Evolutionary conservation across 352 stramenopile species (phyloP).

Genomic region (Pythium scleroteichum): DNA sequence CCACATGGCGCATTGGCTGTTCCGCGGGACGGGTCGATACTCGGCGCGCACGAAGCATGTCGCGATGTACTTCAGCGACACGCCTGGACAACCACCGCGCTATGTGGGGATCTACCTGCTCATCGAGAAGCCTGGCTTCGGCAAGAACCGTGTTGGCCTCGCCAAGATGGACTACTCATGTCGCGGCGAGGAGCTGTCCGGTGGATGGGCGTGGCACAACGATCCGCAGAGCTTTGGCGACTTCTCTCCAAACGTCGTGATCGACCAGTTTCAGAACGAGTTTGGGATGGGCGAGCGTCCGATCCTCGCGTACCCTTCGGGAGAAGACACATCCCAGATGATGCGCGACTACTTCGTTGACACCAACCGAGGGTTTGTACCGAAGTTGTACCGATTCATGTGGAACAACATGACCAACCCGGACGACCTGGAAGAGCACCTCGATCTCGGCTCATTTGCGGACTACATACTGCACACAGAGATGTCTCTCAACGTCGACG

Average conservation of each 20-base stretch:
- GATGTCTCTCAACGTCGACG: conserved; percentile 81
- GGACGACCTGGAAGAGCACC: conserved; percentile 50
- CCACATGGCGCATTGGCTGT: conserved; percentile 80
- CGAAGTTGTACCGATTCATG: conserved; percentile 62
- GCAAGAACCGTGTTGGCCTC: conserved; percentile 63
- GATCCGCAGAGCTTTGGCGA: conserved; percentile 63
- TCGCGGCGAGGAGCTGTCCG: conserved; percentile 46
- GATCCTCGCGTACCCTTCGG: conserved; percentile 53
- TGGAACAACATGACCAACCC: conserved; percentile 82
- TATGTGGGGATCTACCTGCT: conserved; percentile 78
- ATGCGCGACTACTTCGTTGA: conserved; percentile 80
- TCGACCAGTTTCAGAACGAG: conserved; percentile 80
- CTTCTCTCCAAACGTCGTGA: conserved; percentile 75
- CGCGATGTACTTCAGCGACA: conserved; percentile 65
- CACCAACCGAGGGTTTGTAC: conserved; percentile 55
- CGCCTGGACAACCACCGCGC: conserved; percentile 16
- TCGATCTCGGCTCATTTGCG: conserved; percentile 70
- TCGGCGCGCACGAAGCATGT: conserved; percentile 63
- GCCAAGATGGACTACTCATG: conserved; percentile 51
- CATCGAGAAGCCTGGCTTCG: conserved; percentile 76
- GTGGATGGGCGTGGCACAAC: conserved; percentile 82
- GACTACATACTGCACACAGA: conserved; percentile 84
- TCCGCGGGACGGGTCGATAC: conserved; percentile 66
- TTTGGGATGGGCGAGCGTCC: conserved; percentile 78
- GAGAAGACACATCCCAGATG: conserved; percentile 55